Evolutionary conservation across 345 rosid genomes (phyloP), one percentile per base, ranked within the genome.

Genomic region (Pistacia atlantica): DNA sequence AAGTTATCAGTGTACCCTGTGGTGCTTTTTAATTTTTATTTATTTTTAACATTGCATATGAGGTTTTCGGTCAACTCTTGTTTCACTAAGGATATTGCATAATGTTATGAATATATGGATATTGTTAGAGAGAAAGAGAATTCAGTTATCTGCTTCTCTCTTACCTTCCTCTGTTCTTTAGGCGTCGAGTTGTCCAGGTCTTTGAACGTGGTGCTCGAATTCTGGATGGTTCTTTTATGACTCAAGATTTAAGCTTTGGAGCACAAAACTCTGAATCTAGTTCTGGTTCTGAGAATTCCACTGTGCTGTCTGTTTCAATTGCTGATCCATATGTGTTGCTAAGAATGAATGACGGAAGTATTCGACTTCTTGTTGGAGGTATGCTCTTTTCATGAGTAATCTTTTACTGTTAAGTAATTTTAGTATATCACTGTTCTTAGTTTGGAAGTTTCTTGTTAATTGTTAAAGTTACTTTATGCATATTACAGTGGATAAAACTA

Each of bases 171-270:
- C 74, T 71, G 61, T 64, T 72, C 75, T 87, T 56, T 77, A 96
- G 99, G 84, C 98, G 97, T 77, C 90, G 98, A 76, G 99, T 96
- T 80, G 83, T 96, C 71, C 99, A 96, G 84, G 93, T 96, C 72
- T 92, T 72, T 77, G 98, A 96, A 84, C 93, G 86, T 56, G 98
- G 97, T 85, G 97, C 92, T 65, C 97, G 97, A 48, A 87, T 96
- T 83, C 88, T 96, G 65, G 98, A 96, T 85, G 99, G 99, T 84
- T 86, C 99, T 78, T 92, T 90, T 88, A 91, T 89, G 98, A 93
- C 93, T 78, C 97, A 96, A 79, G 97, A 93, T 76, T 82, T 96
- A 78, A 91, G 81, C 87, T 89, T 96, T 78, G 95, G 90, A 74
- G 80, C 90, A 76, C 64, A 91, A 31, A 91, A 87, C 77, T 77